Conservation (phyloP, 805 yeast genomes). For the Metschnikowia cerradonensis region DNA sequence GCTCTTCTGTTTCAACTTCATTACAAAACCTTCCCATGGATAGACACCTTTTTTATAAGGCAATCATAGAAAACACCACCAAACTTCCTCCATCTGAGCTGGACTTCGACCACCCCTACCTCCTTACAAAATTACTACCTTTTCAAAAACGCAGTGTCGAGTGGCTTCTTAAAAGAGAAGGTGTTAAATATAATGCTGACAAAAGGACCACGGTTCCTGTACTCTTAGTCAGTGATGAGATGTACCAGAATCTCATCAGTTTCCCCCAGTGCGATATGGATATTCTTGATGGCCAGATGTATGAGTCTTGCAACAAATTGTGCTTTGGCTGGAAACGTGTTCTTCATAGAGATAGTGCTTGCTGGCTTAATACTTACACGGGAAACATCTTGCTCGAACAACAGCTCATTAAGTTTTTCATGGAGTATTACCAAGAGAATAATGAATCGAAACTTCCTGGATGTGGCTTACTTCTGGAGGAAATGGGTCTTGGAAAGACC, state of each 20-base stretch:
- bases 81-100: constrained; percentile 16
- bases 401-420: constrained; percentile 24
- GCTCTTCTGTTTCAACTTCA: not conserved
- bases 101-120: constrained; percentile 36
- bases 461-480: constrained; percentile 79
- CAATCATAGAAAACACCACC: constrained; percentile 45
- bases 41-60: constrained; percentile 45
- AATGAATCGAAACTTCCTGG: constrained; percentile 37
- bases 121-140: constrained; percentile 40
- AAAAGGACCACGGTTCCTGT: constrained; percentile 20
- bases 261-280: constrained; percentile 9
- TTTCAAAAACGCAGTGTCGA: constrained; percentile 53
- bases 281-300: constrained; percentile 21
- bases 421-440: constrained; percentile 22
- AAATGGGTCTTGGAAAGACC: constrained; percentile 97
- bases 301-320: constrained; percentile 34
- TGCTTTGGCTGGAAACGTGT: constrained; percentile 52
- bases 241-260: not conserved
- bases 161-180: constrained; percentile 56
- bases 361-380: constrained; percentile 51
- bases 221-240: constrained; percentile 17
- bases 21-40: constrained; percentile 20
- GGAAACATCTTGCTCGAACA: constrained; percentile 40
- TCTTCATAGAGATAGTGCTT: constrained; percentile 5
- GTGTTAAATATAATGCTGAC: constrained; percentile 31